Evolutionary conservation across 1,139 yeast species (phyloP).

Genomic region (Casaregolazyma lundiana): DNA sequence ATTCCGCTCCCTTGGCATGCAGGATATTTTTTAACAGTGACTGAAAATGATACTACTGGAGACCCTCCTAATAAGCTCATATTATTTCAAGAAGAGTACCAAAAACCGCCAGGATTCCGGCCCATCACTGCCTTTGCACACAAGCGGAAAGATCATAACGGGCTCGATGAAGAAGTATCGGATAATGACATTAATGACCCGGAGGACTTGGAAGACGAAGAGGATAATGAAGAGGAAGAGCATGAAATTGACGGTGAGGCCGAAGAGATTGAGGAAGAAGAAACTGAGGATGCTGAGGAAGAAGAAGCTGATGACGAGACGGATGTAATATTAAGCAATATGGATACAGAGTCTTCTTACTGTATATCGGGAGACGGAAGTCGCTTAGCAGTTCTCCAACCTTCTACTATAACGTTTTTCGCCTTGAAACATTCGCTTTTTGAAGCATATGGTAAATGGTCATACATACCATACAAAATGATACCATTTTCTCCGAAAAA

Average conservation of each 20-base stretch:
- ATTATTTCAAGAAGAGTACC: slow-evolving; percentile 1
- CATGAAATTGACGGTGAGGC: slow-evolving; percentile 10
- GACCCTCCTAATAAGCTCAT: slow-evolving; percentile 2
- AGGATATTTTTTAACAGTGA: slow-evolving; percentile 5
- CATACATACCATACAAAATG: slow-evolving; percentile 4
- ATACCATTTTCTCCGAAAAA: background rate
- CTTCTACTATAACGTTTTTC: background rate
- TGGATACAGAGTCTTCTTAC: slow-evolving; percentile 5
- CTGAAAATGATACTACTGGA: slow-evolving; percentile 3
- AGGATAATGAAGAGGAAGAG: slow-evolving; percentile 10
- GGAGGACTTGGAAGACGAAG: slow-evolving; percentile 4
- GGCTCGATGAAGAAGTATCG: background rate
- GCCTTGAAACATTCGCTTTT: slow-evolving; percentile 1
- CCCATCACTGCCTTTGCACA: slow-evolving; percentile 1
- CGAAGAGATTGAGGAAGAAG: background rate
- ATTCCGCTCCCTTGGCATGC: slow-evolving; percentile 17
- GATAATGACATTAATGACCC: slow-evolving; percentile 4
- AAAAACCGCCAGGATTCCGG: slow-evolving; percentile 4
- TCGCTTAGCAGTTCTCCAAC: slow-evolving; percentile 7
- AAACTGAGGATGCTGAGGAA: slow-evolving; percentile 1
- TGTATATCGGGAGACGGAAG: slow-evolving; percentile 4
- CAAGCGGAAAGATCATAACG: slow-evolving; percentile 6
- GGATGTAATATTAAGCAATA: slow-evolving; percentile 2
- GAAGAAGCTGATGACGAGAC: slow-evolving; percentile 2
- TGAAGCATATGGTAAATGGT: slow-evolving; percentile 11